Percentiles rank a stretch among this genome's conserved stretches.
These are phyloP conservation scores for Artomyces pyxidatus DNA, from an alignment of 768 basidiomycete species.

Conservation along the genomic window DNA sequence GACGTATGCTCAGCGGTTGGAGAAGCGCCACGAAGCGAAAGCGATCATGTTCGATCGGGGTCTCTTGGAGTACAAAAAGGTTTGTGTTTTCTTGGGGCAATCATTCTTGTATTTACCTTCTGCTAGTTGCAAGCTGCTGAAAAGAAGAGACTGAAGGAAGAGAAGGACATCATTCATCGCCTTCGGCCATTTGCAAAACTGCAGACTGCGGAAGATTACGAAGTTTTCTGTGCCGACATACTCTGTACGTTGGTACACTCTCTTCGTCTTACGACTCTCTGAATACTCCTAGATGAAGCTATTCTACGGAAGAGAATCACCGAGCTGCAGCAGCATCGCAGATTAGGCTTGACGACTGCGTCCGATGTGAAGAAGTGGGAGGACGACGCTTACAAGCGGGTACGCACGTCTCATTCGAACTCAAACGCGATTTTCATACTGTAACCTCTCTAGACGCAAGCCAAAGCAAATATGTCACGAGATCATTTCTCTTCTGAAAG, in stretches of 20 bases:
- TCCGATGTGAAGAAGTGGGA: conserved; percentile 94
- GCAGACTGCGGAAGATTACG: conserved; percentile 88
- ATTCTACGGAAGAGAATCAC: conserved; percentile 81
- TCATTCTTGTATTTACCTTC: conserved; percentile 10
- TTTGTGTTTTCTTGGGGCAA: conserved; percentile 24
- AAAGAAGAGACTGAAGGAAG: conserved; percentile 85
- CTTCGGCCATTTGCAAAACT: conserved; percentile 86
- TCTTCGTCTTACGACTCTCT: background rate
- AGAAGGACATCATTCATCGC: conserved; percentile 83
- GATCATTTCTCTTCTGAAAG: conserved; percentile 52
- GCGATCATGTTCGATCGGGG: conserved; percentile 88
- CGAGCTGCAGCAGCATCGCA: conserved; percentile 86
- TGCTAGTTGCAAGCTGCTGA: conserved; percentile 82
- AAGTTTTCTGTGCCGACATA: conserved; percentile 79
- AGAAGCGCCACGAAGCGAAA: conserved; percentile 79
- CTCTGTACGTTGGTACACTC: conserved; percentile 53
- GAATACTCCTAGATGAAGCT: conserved; percentile 64
- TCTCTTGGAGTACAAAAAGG: conserved; percentile 91
- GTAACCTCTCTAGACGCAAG: conserved; percentile 40
- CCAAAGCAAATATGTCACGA: conserved; percentile 48
- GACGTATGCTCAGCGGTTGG: conserved; percentile 84
- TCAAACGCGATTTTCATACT: conserved; percentile 8
- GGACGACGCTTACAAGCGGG: conserved; percentile 61
- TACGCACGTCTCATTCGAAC: conserved; percentile 28
- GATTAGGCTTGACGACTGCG: conserved; percentile 72